Base-by-base conservation (phyloP, 1,139 yeast species). In the Saccharomyces hybrid region DNA sequence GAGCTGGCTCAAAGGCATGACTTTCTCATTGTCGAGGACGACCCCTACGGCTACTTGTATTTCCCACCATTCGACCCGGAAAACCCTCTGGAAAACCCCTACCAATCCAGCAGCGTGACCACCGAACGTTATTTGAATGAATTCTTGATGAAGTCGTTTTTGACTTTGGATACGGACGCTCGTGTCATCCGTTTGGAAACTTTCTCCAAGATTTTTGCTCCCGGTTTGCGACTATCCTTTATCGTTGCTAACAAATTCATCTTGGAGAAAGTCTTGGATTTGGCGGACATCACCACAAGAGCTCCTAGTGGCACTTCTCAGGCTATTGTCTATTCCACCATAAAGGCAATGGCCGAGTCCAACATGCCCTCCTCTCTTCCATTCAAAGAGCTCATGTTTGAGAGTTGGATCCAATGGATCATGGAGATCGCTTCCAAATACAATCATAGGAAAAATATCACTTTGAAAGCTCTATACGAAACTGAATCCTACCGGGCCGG, bases 191-290 rank as follows among this genome's bases (percentile, higher is more conserved):
- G 97, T 65, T 77, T 87, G 59, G 97, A 90, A 70, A 85, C 97
- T 0, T 86, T 87, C 68, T 87, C 96, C 54, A 90, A 90, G 72
- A 78, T 86, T 28, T 80, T 86, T 66, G 95, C 95, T 1, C 97
- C 97, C 0, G 97, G 97, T 51, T 69, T 86, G 57, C 81, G 97
- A 70, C 71, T 88, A 53, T 95, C 97, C 9, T 88, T 88, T 80
- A 76, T 89, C 57, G 84, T 84, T 6, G 93, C 83, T 9, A 93
- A 88, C 72, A 77, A 79, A 44, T 71, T 68, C 41, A 72, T 90
- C 25, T 72, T 84, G 47, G 70, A 60, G 55, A 75, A 63, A 61
- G 70, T 78, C 46, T 60, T 69, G 19, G 66, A 73, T 19, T 73
- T 73, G 53, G 70, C 80, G 14, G 76, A 75, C 48, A 73, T 78